phyloP scores from a whole-genome alignment of 2,329 filamentous ascomycete genomes.

The Myriosclerotinia scirpicola region DNA sequence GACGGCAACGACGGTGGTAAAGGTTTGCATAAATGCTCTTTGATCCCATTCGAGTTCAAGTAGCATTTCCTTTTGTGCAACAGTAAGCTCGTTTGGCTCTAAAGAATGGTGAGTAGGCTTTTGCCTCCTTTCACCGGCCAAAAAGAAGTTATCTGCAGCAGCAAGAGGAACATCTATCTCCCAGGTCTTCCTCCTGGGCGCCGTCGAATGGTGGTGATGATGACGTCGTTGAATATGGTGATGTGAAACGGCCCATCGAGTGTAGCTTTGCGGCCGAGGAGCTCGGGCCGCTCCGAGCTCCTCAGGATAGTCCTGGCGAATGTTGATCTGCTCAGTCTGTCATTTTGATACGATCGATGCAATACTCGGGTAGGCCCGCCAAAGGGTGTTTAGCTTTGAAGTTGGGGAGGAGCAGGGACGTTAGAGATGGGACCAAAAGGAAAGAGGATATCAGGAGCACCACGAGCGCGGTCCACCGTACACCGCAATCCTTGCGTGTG shows the following conservation, averaged over 20 bases:
- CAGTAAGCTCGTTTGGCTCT: constrained; percentile 56
- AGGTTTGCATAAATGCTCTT: constrained; percentile 65
- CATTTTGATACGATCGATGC: too few relatives aligned
- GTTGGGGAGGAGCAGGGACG: too few relatives aligned
- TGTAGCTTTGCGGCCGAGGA: too few relatives aligned
- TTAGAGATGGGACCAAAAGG: too few relatives aligned
- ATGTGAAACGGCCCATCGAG: background rate
- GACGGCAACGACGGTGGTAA: constrained; percentile 61
- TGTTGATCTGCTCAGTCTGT: too few relatives aligned
- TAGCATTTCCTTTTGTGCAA: constrained; percentile 65
- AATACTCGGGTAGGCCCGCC: too few relatives aligned
- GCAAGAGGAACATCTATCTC: background rate
- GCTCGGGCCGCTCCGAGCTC: too few relatives aligned
- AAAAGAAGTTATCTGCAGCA: background rate
- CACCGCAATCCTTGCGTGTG: too few relatives aligned
- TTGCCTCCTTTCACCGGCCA: constrained; percentile 15
- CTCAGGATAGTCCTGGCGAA: too few relatives aligned
- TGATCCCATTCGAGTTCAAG: constrained; percentile 69
- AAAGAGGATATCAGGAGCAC: too few relatives aligned
- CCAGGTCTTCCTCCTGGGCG: constrained; percentile 4
- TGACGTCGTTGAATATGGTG: background rate
- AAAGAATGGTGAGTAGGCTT: constrained; percentile 28
- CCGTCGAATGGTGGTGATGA: background rate
- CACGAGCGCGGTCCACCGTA: too few relatives aligned
- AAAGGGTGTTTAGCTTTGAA: too few relatives aligned